These are phyloP conservation scores for Endogone sp. DNA, from an alignment of 192 early-diverging fungal species.

Conservation along the genomic window DNA sequence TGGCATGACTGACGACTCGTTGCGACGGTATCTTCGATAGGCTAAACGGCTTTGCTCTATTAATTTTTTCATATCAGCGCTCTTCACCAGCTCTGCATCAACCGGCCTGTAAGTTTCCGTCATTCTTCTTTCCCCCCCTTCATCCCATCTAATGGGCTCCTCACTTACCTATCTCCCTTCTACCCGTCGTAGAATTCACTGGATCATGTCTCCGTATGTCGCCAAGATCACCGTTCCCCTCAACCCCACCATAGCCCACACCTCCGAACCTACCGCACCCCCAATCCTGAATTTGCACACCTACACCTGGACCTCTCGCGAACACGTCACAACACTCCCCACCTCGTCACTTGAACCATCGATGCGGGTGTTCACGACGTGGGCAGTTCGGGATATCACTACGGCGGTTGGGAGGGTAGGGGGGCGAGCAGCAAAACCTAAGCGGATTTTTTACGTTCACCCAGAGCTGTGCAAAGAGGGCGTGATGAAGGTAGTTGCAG, in stretches of 20 bases:
- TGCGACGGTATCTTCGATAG: too few relatives aligned
- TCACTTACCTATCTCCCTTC: too few relatives aligned
- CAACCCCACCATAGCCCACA: neutral
- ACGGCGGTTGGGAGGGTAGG: constrained; percentile 24
- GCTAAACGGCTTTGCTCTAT: neutral
- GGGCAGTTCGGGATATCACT: constrained; percentile 35
- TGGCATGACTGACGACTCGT: too few relatives aligned
- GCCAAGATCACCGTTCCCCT: constrained; percentile 30
- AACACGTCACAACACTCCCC: constrained; percentile 44
- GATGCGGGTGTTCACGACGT: constrained; percentile 50
- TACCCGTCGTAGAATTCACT: constrained; percentile 33
- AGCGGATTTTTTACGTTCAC: constrained; percentile 44
- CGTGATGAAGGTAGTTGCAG: too few relatives aligned
- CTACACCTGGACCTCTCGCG: constrained; percentile 35
- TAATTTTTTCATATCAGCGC: constrained; percentile 19
- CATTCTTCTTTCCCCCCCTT: too few relatives aligned
- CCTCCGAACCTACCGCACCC: constrained; percentile 8
- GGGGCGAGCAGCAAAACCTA: constrained; percentile 28
- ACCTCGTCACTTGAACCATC: constrained; percentile 42
- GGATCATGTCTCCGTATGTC: constrained; percentile 55
- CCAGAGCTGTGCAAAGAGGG: constrained; percentile 35
- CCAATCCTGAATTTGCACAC: constrained; percentile 26
- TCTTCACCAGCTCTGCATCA: constrained; percentile 50
- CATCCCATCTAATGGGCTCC: too few relatives aligned
- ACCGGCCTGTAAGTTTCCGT: constrained; percentile 28